Percentiles rank a stretch among this genome's conserved stretches.
These are phyloP conservation scores for Suillus plorans DNA, from an alignment of 768 basidiomycete genomes.

Conservation along the genomic window DNA sequence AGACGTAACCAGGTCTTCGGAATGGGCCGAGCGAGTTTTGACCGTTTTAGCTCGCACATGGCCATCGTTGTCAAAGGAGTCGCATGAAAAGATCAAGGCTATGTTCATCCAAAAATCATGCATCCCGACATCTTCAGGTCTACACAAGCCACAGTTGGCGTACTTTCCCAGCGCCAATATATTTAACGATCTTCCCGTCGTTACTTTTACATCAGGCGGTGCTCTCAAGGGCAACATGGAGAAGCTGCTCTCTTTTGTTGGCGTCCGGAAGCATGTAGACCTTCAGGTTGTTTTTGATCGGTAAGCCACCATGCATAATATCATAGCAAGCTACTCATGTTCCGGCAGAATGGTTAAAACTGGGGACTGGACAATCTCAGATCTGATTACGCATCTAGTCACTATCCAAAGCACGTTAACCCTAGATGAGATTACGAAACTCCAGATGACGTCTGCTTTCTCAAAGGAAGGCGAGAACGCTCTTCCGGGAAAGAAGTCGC, in stretches of 20 bases:
- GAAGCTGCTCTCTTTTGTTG: constrained; percentile 66
- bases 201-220: constrained; percentile 64
- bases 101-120: constrained; percentile 45
- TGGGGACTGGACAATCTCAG: constrained; percentile 85
- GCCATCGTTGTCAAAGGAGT: constrained; percentile 54
- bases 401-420: constrained; percentile 68
- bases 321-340: neutral
- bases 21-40: constrained; percentile 83
- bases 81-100: constrained; percentile 41
- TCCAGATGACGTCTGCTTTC: constrained; percentile 73
- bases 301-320: constrained; percentile 33
- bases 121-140: constrained; percentile 56
- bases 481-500: constrained; percentile 28
- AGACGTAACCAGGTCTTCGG: constrained; percentile 62
- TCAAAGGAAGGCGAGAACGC: constrained; percentile 46
- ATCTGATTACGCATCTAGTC: constrained; percentile 85
- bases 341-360: constrained; percentile 76
- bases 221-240: constrained; percentile 70
- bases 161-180: constrained; percentile 87
- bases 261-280: constrained; percentile 89
- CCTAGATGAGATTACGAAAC: constrained; percentile 52
- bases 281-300: constrained; percentile 91
- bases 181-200: constrained; percentile 86
- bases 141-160: constrained; percentile 67
- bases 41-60: constrained; percentile 66